Evolutionary conservation across 2,329 filamentous ascomycete species (phyloP), one percentile per base, ranked within the genome.

Genomic region (Capronia coronata): DNA sequence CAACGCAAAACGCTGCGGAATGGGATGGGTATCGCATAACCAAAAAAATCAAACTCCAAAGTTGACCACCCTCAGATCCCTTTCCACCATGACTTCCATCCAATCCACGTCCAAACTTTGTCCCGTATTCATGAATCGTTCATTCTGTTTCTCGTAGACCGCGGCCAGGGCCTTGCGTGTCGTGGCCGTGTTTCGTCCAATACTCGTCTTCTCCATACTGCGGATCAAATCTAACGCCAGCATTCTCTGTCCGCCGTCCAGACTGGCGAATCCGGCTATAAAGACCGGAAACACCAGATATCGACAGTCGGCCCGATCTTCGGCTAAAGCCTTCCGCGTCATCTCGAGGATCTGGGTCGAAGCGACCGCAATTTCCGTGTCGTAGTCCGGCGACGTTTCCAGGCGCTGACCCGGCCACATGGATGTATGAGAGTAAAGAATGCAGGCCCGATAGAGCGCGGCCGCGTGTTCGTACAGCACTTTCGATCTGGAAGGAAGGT

Each of bases 251-350:
- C 64, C 64, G 7, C 63, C 63, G 19, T 70, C 65, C 0, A 60
- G 63, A 1, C 67, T 64, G 9, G 71, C 70, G 14, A 72, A 68
- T 2, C 76, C 77, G 0, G 75, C 74, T 50, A 80, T 69, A 59
- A 80, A 79, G 0, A 78, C 56, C 0, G 77, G 75, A 52, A 79
- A 78, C 2, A 76, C 66, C 3, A 75, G 60, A 48, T 73, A 74
- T 18, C 72, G 68, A 13, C 68, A 67, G 38, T 73, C 68, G 11
- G 68, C 64, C 9, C 67, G 67, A 3, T 64, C 64, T 2, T 63
- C 61, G 14, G 65, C 63, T 3, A 72, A 59, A 1, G 73, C 68
- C 8, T 64, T 62, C 23, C 68, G 64, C 4, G 71, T 69, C 11
- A 74, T 64, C 8, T 69, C 64, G 1, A 77, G 60, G 40, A 79